Evolutionary conservation across 768 basidiomycete species (phyloP), one percentile per base, ranked within the genome.

Genomic region (Xerocomellus intermedius): DNA sequence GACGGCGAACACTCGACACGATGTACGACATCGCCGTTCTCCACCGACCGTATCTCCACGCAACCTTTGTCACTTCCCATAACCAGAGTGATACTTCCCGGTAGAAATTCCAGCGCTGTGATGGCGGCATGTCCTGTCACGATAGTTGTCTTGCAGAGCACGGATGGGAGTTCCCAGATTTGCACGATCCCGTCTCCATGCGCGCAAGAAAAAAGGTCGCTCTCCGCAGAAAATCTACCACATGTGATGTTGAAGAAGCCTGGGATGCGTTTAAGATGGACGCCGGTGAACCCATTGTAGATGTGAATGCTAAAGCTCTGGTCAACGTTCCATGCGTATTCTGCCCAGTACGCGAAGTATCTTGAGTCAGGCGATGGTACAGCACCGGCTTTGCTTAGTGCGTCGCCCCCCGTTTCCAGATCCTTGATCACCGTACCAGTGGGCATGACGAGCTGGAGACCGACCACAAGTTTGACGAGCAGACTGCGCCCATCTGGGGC

Each of bases 331-430:
- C 62, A 63, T 6, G 37, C 13, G 42, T 64, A 63, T 19, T 55
- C 48, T 30, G 58, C 55, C 62, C 62, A 63, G 46, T 54, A 64
- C 10, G 55, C 62, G 48, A 60, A 63, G 33, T 55, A 63, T 41
- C 48, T 42, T 13, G 58, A 63, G 47, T 64, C 54, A 10, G 57
- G 52, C 2, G 62, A 64, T 38, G 56, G 32, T 17, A 55, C 52
- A 12, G 42, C 58, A 8, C 43, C 57, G 8, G 28, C 38, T 10
- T 9, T 6, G n/a, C 28, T 17, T 9, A 53, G 42, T 7, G 4
- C 8, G 24, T 60, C 58, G 4, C 59, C 59, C 2, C 61, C 55
- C 7, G 57, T 59, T n/a, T 54, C 57, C 36, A 47, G 28, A 7
- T 56, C 52, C 38, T 56, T 63, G 22, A 52, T 50, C 39, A 47